Conservation (phyloP, 2,329 filamentous ascomycete genomes). For the Pseudogymnoascus sp. region DNA sequence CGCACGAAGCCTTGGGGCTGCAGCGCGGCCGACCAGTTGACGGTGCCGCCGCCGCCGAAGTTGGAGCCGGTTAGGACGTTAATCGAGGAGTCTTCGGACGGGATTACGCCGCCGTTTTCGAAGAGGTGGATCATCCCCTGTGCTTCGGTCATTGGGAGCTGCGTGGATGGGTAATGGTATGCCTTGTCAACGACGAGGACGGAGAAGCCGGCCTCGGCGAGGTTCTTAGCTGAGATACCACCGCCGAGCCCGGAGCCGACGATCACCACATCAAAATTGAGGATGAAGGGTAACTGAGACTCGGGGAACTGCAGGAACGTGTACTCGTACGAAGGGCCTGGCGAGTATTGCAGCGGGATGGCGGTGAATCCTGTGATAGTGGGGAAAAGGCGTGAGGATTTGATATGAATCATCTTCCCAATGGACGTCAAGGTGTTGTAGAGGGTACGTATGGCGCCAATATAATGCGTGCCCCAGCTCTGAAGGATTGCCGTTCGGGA, state of each 20-base stretch:
- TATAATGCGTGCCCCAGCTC: conserved; percentile 52
- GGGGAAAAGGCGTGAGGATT: conserved; percentile 47
- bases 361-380: conserved; percentile 52
- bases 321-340: conserved; percentile 31
- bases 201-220: conserved; percentile 66
- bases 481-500: conserved; percentile 56
- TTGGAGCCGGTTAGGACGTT: conserved; percentile 60
- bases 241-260: conserved; percentile 84
- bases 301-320: conserved; percentile 25
- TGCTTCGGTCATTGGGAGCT: conserved; percentile 66
- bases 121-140: conserved; percentile 58
- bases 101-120: conserved; percentile 55
- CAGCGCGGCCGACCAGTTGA: conserved; percentile 72
- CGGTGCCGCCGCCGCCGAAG: conserved; percentile 79
- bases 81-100: conserved; percentile 50
- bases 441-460: conserved; percentile 48
- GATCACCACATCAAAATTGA: conserved; percentile 77
- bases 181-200: conserved; percentile 79
- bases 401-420: conserved; percentile 36
- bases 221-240: conserved; percentile 70
- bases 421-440: conserved; percentile 49
- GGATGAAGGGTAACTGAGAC: conserved; percentile 39
- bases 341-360: conserved; percentile 36
- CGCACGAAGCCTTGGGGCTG: conserved; percentile 69
- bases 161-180: conserved; percentile 64